Base-by-base conservation (phyloP, 176 grass and related monocot species). In the Saccharum officinarum region DNA sequence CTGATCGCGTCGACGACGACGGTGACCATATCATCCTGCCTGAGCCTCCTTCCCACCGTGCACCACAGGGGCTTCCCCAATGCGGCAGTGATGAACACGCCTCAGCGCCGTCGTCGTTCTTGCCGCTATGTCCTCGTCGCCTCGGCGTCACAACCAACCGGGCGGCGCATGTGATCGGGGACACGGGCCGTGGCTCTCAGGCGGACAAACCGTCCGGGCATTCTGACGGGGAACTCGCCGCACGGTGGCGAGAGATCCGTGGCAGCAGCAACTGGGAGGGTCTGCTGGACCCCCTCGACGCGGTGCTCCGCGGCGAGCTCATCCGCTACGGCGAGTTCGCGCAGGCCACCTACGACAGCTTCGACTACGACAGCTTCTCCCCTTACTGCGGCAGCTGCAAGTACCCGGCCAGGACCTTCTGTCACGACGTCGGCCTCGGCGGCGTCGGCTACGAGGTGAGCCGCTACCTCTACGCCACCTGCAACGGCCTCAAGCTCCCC, bases 291-390 rank as follows among this genome's bases (percentile, higher is more conserved):
- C 93, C 88, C 1, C 63, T 95, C 40, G 88, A 95, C 91, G 42
- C 57, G 10, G 63, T 87, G 68, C 86, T 92, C 23, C 86, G 88
- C 30, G 54, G 36, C 7, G 90, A 87, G 84, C 54, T 95, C 16
- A 87, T 95, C 82, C 93, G 90, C 3, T 95, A 92, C 86, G 93
- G 93, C 4, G 93, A 95, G 86, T 82, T 95, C 80, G 86, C 83
- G 7, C 90, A 91, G 83, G 93, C 86, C 11, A 80, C 80, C 80
- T 95, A 95, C 87, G 90, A 95, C 83, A 67, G 83, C 16, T 95
- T 95, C 79, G 87, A 95, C 86, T 84, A 87, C 69, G 88, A 92
- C 46, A 63, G 50, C 28, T 89, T 79, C 84, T 95, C 93, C 46
- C 85, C 80, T 1, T 89, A 89, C 88, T 92, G 72, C 78, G 90